Evolutionary conservation across 2,329 filamentous ascomycete genomes (phyloP), one percentile per base, ranked within the genome.

Genomic region (Arthrobotrys conoides): DNA sequence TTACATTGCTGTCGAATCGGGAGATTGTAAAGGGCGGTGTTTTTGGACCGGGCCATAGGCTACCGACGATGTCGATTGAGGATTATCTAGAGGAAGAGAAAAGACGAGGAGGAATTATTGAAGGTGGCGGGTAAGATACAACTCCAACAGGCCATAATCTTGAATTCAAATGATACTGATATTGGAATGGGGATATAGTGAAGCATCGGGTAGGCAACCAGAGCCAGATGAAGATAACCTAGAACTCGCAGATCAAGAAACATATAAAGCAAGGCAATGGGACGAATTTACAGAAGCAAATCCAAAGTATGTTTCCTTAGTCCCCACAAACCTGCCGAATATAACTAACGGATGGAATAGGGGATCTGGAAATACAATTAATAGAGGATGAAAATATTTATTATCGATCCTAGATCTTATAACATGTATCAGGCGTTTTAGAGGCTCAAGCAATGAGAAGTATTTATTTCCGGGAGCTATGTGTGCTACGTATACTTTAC

Each of bases 31-130:
- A 91, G 77, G 88, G 91, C 75, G 92, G 92, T 1, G 95, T 99
- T 0, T 99, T 99, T 85, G 89, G 93, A 70, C 90, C 93, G 0
- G 93, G 96, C 6, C 96, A 99, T 84, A 97, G 93, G 85, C 86
- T 99, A 75, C 96, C 96, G 0, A 98, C 96, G 2, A 98, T 99
- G 96, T 93, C 90, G 0, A 97, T 99, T 79, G 96, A 99, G 82
- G 96, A 99, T 86, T 99, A 98, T 83, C 87, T 99, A 16, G 96
- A 96, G 66, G 95, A 98, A 84, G 96, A 98, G 86, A 89, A 89
- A 83, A 88, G 89, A 81, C 87, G 92, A 80, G 96, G 96, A 16
- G 93, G 93, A 20, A 94, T 99, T 75, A 93, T 98, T 70, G 92
- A 97, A 83, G 96, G 94, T 41, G 94, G 94, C 33, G 94, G 94